Base-by-base conservation (phyloP, 1,284 basidiomycete genomes). In the Cutaneotrichosporon curvatum region DNA sequence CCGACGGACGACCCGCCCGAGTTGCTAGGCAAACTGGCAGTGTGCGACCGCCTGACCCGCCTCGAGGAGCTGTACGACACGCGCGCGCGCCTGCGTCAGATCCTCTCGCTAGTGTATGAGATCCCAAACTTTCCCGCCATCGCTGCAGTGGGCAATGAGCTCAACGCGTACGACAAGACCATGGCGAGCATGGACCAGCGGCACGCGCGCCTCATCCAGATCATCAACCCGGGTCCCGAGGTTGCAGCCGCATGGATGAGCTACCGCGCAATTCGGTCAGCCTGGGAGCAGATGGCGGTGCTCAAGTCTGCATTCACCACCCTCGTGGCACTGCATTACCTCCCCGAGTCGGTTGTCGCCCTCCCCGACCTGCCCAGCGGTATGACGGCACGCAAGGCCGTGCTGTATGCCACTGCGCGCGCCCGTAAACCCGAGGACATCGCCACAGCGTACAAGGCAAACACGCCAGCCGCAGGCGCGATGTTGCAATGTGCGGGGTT, bases 21-120 rank as follows among this genome's bases (percentile, higher is more conserved):
- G 11, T 37, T 64, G 5, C 34, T 68, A 0, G 67, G 67, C 9
- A 55, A 59, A 32, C 47, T 70, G 48, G 43, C 50, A 1, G 43
- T 63, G 4, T 65, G 59, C 31, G 65, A 70, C 45, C 55, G 62
- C 23, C 48, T 70, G 3, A 52, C 56, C 9, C 53, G 65, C 20
- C 40, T 62, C 2, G 56, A 57, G 10, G 63, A 63, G 38, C 55
- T 68, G 2, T 50, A 63, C 16, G 60, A 65, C 48, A 50, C 51
- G 2, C 35, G 58, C 32, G 34, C 37, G 5, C 52, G 62, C 19
- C 40, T 68, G 11, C 55, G 56, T 16, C 32, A 37, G 4, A 43
- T 51, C 1, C 43, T 68, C 11, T 63, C 64, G 12, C 56, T 45
- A 11, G 58, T 62, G 1, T 41, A 55, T 5, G 40, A 19, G 16